Evolutionary conservation across 2,329 filamentous ascomycete species (phyloP).

Genomic region (Hymenoscyphus fraxineus): DNA sequence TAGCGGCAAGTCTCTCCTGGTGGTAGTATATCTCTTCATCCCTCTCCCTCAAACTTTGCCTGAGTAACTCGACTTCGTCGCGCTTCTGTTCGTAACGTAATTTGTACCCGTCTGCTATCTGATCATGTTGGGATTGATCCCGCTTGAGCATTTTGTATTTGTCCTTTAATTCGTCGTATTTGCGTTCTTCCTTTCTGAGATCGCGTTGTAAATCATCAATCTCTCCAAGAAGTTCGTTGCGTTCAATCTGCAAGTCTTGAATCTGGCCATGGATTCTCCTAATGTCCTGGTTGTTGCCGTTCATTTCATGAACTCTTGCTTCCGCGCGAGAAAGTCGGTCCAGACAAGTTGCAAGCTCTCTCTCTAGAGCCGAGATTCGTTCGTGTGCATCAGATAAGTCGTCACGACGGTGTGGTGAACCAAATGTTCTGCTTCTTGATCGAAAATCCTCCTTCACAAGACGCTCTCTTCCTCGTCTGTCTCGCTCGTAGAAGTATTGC

Average conservation of each 20-base stretch:
- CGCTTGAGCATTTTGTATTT: slow-evolving; percentile 22
- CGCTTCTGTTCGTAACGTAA: slow-evolving; percentile 25
- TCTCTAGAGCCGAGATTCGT: slow-evolving; percentile 15
- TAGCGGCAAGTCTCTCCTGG: slow-evolving; percentile 19
- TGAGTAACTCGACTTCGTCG: slow-evolving; percentile 23
- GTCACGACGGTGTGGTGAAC: slow-evolving; percentile 13
- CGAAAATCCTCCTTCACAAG: slow-evolving; percentile 14
- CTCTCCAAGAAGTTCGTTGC: slow-evolving; percentile 17
- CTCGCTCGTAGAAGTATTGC: slow-evolving; percentile 13
- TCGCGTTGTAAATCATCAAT: slow-evolving; percentile 16
- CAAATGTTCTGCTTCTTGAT: slow-evolving; percentile 5
- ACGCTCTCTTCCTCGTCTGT: slow-evolving; percentile 21
- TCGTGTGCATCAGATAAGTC: slow-evolving; percentile 23
- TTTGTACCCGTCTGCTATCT: slow-evolving; percentile 16
- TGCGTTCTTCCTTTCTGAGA: slow-evolving; percentile 17
- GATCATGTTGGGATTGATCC: slow-evolving; percentile 6
- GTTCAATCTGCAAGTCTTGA: slow-evolving; percentile 9
- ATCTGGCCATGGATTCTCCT: slow-evolving; percentile 5
- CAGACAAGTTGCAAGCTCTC: slow-evolving; percentile 19
- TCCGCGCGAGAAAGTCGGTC: slow-evolving; percentile 21
- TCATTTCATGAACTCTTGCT: slow-evolving; percentile 17
- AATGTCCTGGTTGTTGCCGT: slow-evolving; percentile 1
- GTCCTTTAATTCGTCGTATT: slow-evolving; percentile 24
- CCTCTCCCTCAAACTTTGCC: slow-evolving; percentile 16
- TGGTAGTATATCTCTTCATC: slow-evolving; percentile 19